Percentiles rank a stretch among this genome's conserved stretches.
phyloP scores from a whole-genome alignment of 106 monocot species.

The Dendrobium catenatum region DNA sequence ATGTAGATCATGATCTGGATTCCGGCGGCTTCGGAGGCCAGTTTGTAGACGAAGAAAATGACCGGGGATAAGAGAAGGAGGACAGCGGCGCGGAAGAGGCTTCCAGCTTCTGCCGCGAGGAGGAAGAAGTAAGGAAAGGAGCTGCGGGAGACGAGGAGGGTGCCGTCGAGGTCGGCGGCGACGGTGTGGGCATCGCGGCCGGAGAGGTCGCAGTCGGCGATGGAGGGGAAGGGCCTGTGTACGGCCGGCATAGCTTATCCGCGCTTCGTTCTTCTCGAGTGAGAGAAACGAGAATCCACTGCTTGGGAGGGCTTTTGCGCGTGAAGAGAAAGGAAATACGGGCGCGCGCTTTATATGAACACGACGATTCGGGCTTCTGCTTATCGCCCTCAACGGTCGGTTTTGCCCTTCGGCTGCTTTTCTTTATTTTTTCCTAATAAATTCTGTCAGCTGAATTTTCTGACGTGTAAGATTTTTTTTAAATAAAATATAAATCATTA shows the following conservation, averaged over 20 bases:
- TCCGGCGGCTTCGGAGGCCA: slow-evolving; percentile 49
- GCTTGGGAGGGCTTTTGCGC: not conserved
- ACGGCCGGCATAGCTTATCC: slow-evolving; percentile 1
- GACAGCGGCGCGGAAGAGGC: slow-evolving; percentile 46
- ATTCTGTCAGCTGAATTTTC: too few relatives aligned
- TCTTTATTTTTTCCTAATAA: too few relatives aligned
- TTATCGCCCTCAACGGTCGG: not conserved
- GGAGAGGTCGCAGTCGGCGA: slow-evolving; percentile 27
- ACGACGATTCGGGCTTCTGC: not conserved
- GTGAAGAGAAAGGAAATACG: not conserved
- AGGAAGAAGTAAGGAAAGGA: slow-evolving; percentile 97
- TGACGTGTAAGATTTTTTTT: too few relatives aligned
- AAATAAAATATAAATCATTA: too few relatives aligned
- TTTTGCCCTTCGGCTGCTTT: not conserved
- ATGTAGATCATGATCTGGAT: slow-evolving; percentile 68
- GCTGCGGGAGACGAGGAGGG: slow-evolving; percentile 61
- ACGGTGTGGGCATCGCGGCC: slow-evolving; percentile 27
- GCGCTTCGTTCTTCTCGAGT: not conserved
- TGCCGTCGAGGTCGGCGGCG: slow-evolving; percentile 84
- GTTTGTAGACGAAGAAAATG: slow-evolving; percentile 43
- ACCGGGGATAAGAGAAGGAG: slow-evolving; percentile 62
- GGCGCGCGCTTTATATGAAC: not conserved
- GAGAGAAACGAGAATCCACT: not conserved
- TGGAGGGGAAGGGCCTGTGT: slow-evolving; percentile 23
- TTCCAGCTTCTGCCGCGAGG: slow-evolving; percentile 73